phyloP scores from a whole-genome alignment of 2,329 filamentous ascomycete species.

The Lasiodiplodia gonubiensis region DNA sequence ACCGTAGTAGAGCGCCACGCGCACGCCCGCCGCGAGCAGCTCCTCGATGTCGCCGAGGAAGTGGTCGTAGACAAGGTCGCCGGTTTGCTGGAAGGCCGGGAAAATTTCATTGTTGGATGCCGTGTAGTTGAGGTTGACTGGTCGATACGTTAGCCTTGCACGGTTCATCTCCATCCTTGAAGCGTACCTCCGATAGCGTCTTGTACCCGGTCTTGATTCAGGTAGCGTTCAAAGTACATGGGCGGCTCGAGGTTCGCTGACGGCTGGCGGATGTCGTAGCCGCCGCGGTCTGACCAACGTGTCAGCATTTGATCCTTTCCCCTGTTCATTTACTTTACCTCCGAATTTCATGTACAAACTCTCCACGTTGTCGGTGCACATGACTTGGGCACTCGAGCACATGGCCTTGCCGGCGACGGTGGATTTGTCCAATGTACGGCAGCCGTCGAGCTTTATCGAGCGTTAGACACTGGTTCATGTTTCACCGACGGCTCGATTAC shows the following conservation, averaged over 20 bases:
- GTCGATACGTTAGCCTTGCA: background rate
- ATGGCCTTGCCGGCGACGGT: slow-evolving; percentile 45
- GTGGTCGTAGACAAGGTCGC: slow-evolving; percentile 64
- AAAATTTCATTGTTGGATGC: slow-evolving; percentile 56
- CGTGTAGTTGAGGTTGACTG: slow-evolving; percentile 65
- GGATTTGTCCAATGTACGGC: slow-evolving; percentile 53
- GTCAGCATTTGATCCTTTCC: slow-evolving; percentile 35
- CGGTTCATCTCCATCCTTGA: background rate
- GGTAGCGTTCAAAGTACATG: slow-evolving; percentile 65
- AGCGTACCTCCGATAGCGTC: slow-evolving; percentile 60
- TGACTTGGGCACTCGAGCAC: slow-evolving; percentile 61
- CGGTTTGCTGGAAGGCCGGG: slow-evolving; percentile 58
- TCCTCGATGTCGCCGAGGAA: slow-evolving; percentile 52
- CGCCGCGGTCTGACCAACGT: slow-evolving; percentile 41
- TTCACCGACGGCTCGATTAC: background rate
- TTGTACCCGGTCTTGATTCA: slow-evolving; percentile 65
- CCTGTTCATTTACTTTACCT: slow-evolving; percentile 44
- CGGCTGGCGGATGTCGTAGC: slow-evolving; percentile 66
- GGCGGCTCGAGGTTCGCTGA: slow-evolving; percentile 66
- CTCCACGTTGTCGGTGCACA: slow-evolving; percentile 65
- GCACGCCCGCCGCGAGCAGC: slow-evolving; percentile 49
- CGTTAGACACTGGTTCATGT: too few species aligned
- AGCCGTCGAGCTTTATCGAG: slow-evolving; percentile 38
- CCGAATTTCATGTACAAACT: slow-evolving; percentile 60
- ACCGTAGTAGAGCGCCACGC: slow-evolving; percentile 44